Evolutionary conservation across 2,329 filamentous ascomycete species (phyloP).

Genomic region (Nannizzia gypsea): DNA sequence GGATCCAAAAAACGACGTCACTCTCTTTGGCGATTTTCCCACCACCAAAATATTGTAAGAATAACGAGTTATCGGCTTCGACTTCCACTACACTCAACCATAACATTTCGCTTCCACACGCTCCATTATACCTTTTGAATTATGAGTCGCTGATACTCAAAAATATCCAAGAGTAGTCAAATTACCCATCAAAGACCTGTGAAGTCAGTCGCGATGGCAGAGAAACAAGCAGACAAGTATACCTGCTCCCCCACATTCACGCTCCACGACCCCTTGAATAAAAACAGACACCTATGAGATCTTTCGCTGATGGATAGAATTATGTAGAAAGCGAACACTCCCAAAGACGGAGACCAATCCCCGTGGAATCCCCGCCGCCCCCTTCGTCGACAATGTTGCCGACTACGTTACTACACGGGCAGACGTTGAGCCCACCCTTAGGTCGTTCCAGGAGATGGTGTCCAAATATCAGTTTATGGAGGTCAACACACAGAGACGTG

Average conservation of each 20-base stretch:
- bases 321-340: not conserved
- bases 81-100: not conserved
- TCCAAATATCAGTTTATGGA: slow-evolving; percentile 99
- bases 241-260: slow-evolving; percentile 6
- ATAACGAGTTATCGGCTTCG: not conserved
- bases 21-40: not conserved
- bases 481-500: slow-evolving; percentile 74
- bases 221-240: slow-evolving; percentile 11
- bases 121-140: not conserved
- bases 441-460: slow-evolving; percentile 38
- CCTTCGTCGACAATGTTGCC: slow-evolving; percentile 37
- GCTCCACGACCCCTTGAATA: not conserved
- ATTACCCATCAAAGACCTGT: not conserved
- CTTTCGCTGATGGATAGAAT: not conserved
- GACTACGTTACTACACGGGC: slow-evolving; percentile 37
- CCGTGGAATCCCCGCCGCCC: slow-evolving; percentile 36
- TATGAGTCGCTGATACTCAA: slow-evolving; percentile 1
- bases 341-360: slow-evolving; percentile 26
- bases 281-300: not conserved
- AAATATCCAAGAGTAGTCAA: not conserved
- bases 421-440: slow-evolving; percentile 36
- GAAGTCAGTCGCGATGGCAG: slow-evolving; percentile 5
- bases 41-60: slow-evolving; percentile 1
- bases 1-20: slow-evolving; percentile 3
- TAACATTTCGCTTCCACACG: not conserved